Percentiles rank a stretch among this genome's conserved stretches.
phyloP scores from a whole-genome alignment of 2,329 filamentous ascomycete genomes.

The Arthrobotrys sinensis region DNA sequence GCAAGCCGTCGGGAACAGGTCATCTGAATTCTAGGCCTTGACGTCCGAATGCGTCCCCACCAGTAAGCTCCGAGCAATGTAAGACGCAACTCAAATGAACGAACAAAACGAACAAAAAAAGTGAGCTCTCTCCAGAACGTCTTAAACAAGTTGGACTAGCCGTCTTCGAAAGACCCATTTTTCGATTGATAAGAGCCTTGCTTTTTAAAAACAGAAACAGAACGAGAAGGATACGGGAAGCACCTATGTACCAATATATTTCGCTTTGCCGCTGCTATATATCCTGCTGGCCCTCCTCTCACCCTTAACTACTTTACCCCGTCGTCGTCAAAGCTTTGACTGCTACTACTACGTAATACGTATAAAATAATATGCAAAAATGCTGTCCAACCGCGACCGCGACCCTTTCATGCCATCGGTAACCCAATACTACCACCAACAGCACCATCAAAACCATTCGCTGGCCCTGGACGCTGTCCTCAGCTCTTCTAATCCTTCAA shows the following conservation, averaged over 20 bases:
- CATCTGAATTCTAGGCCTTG: slow-evolving; percentile 34
- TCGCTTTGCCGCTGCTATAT: slow-evolving; percentile 20
- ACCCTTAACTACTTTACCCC: slow-evolving; percentile 9
- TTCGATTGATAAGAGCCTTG: slow-evolving; percentile 31
- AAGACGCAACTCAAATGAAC: slow-evolving; percentile 29
- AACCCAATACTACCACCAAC: slow-evolving; percentile 57
- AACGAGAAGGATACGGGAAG: background rate
- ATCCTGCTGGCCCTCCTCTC: slow-evolving; percentile 25
- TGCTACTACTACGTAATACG: slow-evolving; percentile 14
- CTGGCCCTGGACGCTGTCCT: slow-evolving; percentile 49
- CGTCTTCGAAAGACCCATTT: slow-evolving; percentile 9
- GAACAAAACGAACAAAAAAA: slow-evolving; percentile 29
- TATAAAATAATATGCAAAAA: slow-evolving; percentile 51
- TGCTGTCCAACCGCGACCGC: slow-evolving; percentile 60
- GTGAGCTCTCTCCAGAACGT: slow-evolving; percentile 33
- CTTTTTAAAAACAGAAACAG: slow-evolving; percentile 9
- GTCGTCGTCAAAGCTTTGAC: slow-evolving; percentile 19
- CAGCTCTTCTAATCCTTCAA: slow-evolving; percentile 49
- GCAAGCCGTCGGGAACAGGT: slow-evolving; percentile 9
- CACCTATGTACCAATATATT: background rate
- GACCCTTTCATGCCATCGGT: slow-evolving; percentile 61
- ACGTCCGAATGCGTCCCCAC: slow-evolving; percentile 59
- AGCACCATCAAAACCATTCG: slow-evolving; percentile 58
- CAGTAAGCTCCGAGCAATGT: slow-evolving; percentile 50
- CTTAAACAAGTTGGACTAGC: slow-evolving; percentile 42